phyloP scores from a whole-genome alignment of 352 stramenopile genomes.

The Phytophthora hibernalis region DNA sequence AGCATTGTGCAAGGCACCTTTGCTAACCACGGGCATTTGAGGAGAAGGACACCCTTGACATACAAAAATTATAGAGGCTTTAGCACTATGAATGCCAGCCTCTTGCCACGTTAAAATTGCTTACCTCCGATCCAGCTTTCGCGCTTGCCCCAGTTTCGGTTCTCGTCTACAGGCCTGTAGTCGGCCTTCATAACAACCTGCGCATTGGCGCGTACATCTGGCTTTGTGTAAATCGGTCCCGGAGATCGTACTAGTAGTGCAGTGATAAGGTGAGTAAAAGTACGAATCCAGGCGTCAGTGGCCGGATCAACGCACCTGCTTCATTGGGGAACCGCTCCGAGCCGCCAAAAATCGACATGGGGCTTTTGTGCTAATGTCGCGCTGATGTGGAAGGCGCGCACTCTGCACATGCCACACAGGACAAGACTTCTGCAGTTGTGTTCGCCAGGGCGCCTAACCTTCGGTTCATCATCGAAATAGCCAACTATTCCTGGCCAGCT shows the following conservation, averaged over 20 bases:
- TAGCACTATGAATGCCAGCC: background rate
- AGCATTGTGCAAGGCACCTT: constrained; percentile 42
- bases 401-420: constrained; percentile 3
- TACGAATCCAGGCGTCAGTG: background rate
- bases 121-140: constrained; percentile 85
- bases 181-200: constrained; percentile 81
- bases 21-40: constrained; percentile 63
- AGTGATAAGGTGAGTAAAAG: background rate
- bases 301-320: constrained; percentile 43
- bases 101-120: background rate
- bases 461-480: constrained; percentile 31
- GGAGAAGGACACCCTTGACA: constrained; percentile 49
- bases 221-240: constrained; percentile 75
- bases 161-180: constrained; percentile 70
- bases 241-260: constrained; percentile 59
- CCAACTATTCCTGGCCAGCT: constrained; percentile 28
- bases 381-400: background rate
- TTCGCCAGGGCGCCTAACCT: background rate
- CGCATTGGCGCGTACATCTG: constrained; percentile 62
- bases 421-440: constrained; percentile 6
- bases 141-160: constrained; percentile 72
- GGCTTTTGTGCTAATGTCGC: background rate
- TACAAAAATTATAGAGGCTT: constrained; percentile 12
- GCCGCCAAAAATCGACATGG: constrained; percentile 85
- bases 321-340: constrained; percentile 81